These are phyloP conservation scores for Neofusicoccum sp. DNA, from an alignment of 2,329 filamentous ascomycete genomes.

Conservation along the genomic window DNA sequence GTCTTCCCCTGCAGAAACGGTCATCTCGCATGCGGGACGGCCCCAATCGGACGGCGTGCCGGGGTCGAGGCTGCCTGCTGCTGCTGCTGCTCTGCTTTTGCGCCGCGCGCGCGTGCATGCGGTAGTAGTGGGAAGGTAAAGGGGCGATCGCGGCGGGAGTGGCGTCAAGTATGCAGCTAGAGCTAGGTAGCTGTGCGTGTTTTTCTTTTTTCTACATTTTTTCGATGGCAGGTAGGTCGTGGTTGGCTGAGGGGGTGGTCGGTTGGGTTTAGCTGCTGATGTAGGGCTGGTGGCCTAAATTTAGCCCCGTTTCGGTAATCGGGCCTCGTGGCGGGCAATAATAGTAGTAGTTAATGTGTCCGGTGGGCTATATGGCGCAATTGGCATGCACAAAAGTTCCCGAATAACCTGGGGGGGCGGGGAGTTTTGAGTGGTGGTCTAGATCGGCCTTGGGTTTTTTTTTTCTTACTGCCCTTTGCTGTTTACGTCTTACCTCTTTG, in stretches of 20 bases:
- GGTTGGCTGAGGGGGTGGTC: too few relatives aligned
- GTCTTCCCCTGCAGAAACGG: background rate
- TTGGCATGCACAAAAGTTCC: background rate
- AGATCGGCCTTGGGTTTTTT: background rate
- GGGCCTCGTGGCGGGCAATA: background rate
- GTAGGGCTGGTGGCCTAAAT: background rate
- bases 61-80: background rate
- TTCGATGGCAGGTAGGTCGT: too few relatives aligned
- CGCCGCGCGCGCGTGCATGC: too few relatives aligned
- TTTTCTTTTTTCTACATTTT: background rate
- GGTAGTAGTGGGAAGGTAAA: background rate
- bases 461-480: background rate
- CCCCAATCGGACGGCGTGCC: background rate
- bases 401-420: background rate
- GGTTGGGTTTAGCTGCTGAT: background rate
- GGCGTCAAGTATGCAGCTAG: background rate
- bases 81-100: too few relatives aligned
- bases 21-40: background rate
- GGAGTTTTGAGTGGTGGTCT: background rate
- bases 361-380: background rate
- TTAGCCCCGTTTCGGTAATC: background rate
- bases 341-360: background rate
- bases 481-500: background rate
- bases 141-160: conserved; percentile 1
- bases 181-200: background rate